phyloP scores from a whole-genome alignment of 306 rosid genomes.

The Cucurbita argyrosperma region DNA sequence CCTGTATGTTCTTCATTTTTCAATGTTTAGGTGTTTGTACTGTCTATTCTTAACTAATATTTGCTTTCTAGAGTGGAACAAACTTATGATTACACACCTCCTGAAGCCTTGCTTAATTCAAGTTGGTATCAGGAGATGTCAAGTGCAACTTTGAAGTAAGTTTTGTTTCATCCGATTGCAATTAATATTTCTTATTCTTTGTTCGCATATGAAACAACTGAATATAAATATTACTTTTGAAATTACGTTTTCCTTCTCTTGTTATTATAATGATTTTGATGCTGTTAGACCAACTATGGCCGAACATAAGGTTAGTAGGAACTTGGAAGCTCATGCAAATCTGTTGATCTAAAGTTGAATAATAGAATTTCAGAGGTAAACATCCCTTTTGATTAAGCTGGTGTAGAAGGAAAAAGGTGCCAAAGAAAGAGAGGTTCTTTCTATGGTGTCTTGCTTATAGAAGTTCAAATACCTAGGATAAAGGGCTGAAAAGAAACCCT shows the following conservation, averaged over 20 bases:
- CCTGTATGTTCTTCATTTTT: background rate
- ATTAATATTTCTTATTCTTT: background rate
- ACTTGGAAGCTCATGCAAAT: background rate
- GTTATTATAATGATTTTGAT: background rate
- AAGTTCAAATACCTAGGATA: background rate
- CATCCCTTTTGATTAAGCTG: background rate
- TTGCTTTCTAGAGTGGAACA: conserved; percentile 66
- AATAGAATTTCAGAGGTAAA: background rate
- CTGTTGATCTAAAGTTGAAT: background rate
- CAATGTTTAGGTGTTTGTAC: background rate
- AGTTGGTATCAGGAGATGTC: conserved; percentile 65
- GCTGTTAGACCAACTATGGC: background rate
- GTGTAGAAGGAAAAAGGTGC: background rate
- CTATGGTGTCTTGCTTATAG: background rate
- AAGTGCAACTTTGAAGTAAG: conserved; percentile 68
- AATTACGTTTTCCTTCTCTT: background rate
- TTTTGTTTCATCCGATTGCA: conserved; percentile 1
- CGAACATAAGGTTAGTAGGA: background rate
- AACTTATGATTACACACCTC: conserved; percentile 74
- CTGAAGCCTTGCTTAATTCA: conserved; percentile 80
- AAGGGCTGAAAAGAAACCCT: background rate
- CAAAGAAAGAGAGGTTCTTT: background rate
- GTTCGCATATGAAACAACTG: background rate
- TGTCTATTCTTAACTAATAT: conserved; percentile 7
- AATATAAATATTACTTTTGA: background rate